phyloP scores from a whole-genome alignment of 495 filamentous ascomycete species.

The Talaromyces ruber region DNA sequence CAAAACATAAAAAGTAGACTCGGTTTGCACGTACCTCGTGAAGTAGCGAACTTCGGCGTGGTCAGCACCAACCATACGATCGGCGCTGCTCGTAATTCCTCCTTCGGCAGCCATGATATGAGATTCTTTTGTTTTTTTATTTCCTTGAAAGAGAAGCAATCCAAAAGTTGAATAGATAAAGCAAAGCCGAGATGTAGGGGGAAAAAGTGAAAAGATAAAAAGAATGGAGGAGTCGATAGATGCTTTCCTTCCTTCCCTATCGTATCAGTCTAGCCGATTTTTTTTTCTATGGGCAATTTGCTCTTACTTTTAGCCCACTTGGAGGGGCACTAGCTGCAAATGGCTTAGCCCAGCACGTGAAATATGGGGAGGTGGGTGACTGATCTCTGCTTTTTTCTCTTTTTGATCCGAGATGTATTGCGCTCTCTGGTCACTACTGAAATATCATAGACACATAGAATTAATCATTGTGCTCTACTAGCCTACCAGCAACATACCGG shows the following conservation, averaged over 20 bases:
- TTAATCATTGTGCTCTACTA: background rate
- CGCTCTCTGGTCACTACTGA: background rate
- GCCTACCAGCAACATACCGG: background rate
- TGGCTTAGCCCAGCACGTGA: background rate
- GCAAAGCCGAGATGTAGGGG: background rate
- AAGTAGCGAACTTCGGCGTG: constrained; percentile 96
- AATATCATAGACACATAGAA: background rate
- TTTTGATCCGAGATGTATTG: background rate
- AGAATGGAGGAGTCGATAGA: background rate
- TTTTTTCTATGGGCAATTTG: background rate
- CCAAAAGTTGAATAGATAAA: background rate
- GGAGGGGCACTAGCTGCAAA: no score
- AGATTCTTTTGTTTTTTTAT: background rate
- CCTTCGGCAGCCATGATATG: background rate
- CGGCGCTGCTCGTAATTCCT: constrained; percentile 29
- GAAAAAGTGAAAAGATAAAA: background rate
- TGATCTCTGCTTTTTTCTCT: background rate
- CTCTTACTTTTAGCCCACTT: background rate
- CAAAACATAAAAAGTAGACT: constrained; percentile 4
- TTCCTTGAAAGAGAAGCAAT: background rate
- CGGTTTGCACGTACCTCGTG: constrained; percentile 60
- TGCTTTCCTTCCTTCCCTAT: background rate
- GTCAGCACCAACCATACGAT: constrained; percentile 54
- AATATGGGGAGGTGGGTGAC: background rate
- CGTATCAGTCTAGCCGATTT: background rate